Evolutionary conservation across 2,329 filamentous ascomycete species (phyloP).

Genomic region (Chaetomiaceae sp.): DNA sequence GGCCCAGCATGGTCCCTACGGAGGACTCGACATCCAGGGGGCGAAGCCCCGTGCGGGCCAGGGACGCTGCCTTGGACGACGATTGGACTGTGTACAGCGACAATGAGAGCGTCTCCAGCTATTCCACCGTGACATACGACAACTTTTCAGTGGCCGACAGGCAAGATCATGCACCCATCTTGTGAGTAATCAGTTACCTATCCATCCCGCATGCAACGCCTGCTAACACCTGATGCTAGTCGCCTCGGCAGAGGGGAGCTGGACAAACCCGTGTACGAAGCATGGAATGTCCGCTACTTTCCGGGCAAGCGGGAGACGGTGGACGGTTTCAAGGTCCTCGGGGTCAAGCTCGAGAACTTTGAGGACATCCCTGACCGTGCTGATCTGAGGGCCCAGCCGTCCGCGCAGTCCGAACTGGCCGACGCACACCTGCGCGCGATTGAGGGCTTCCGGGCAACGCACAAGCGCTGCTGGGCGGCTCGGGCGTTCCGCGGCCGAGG

Average conservation of each 20-base stretch:
- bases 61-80: constrained; percentile 4
- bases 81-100: constrained; percentile 16
- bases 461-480: constrained; percentile 21
- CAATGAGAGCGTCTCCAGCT: constrained; percentile 10
- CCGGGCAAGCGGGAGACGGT: constrained; percentile 11
- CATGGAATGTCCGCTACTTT: constrained; percentile 23
- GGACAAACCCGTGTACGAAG: constrained; percentile 27
- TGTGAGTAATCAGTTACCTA: constrained; percentile 10
- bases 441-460: constrained; percentile 21
- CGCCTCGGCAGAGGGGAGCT: constrained; percentile 19
- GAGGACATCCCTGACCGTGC: not conserved
- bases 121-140: constrained; percentile 7
- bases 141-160: not conserved
- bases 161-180: constrained; percentile 2
- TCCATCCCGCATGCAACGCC: not conserved
- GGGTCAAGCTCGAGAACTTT: constrained; percentile 15
- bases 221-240: constrained; percentile 12
- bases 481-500: constrained; percentile 21
- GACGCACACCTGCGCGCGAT: constrained; percentile 23
- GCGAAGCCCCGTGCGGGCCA: constrained; percentile 1
- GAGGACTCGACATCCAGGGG: not conserved
- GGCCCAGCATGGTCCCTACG: constrained; percentile 3
- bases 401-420: constrained; percentile 25
- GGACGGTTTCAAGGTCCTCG: constrained; percentile 19
- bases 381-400: constrained; percentile 9